A percentile compares a stretch with the other conserved stretches of the same genome.
Conservation (phyloP, 2,329 filamentous ascomycete genomes). For the Cladosporium cucumerinum region DNA sequence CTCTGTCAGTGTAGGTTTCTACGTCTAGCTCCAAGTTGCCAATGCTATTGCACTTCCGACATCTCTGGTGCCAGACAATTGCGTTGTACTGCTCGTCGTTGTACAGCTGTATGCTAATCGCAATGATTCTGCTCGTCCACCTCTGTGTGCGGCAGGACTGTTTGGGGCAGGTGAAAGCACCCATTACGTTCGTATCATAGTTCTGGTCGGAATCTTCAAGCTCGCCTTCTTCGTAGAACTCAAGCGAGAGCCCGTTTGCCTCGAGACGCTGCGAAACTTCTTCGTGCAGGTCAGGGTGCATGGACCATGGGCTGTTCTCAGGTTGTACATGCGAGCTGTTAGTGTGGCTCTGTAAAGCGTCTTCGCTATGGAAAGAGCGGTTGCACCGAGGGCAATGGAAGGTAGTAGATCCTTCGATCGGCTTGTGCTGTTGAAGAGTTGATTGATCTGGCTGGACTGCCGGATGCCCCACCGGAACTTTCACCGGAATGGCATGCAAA, state of each 20-base stretch:
- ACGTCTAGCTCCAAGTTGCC: neutral
- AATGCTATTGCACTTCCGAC: neutral
- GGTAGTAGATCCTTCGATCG: neutral
- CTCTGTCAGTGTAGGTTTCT: neutral
- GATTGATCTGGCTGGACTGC: neutral
- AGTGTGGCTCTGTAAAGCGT: neutral
- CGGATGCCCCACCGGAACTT: neutral
- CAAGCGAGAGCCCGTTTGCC: neutral
- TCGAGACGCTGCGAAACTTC: neutral
- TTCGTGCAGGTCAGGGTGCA: neutral
- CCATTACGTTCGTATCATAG: neutral
- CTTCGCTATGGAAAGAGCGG: neutral
- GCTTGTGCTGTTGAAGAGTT: neutral
- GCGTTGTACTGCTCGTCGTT: neutral
- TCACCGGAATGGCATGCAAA: neutral
- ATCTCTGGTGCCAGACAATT: neutral
- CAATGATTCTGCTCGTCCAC: neutral
- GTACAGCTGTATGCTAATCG: neutral
- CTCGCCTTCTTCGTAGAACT: neutral
- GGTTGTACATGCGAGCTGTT: neutral
- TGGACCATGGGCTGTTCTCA: neutral
- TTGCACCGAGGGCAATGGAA: neutral
- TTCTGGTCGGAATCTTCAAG: neutral
- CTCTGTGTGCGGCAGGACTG: neutral
- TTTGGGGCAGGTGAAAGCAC: neutral